A percentile compares a stretch with the other conserved stretches of the same genome.
phyloP scores from a whole-genome alignment of 805 yeast genomes.

The Lipomyces sp. region DNA sequence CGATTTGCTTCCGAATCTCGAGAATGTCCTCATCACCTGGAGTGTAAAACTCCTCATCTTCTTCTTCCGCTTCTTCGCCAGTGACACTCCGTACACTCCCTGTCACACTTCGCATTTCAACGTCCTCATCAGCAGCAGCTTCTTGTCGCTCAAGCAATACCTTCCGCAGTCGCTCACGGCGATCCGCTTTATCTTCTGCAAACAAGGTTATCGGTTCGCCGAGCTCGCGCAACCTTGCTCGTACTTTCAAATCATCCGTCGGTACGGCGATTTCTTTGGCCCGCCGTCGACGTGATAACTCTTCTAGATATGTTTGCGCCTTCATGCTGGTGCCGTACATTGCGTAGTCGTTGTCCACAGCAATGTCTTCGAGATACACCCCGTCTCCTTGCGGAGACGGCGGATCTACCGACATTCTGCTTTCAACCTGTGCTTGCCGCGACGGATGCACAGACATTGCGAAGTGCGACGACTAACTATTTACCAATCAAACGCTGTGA shows the following conservation, averaged over 20 bases:
- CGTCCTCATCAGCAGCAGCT: slow-evolving; percentile 36
- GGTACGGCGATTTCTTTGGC: slow-evolving; percentile 53
- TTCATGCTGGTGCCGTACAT: slow-evolving; percentile 23
- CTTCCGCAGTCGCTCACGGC: slow-evolving; percentile 64
- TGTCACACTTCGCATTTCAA: slow-evolving; percentile 32
- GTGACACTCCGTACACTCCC: slow-evolving; percentile 34
- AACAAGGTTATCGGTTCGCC: slow-evolving; percentile 61
- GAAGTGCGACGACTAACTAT: not conserved
- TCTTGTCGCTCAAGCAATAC: slow-evolving; percentile 46
- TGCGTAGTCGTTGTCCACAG: slow-evolving; percentile 25
- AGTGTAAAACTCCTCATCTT: slow-evolving; percentile 82
- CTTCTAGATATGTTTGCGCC: slow-evolving; percentile 33
- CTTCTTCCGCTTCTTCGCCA: slow-evolving; percentile 51
- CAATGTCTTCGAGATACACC: slow-evolving; percentile 30
- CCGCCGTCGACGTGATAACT: slow-evolving; percentile 25
- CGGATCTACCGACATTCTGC: slow-evolving; percentile 24
- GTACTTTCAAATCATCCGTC: slow-evolving; percentile 68
- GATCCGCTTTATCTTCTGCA: slow-evolving; percentile 64
- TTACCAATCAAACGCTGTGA: not conserved
- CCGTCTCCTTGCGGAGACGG: slow-evolving; percentile 26
- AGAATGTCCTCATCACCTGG: slow-evolving; percentile 68
- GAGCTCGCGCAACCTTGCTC: slow-evolving; percentile 52
- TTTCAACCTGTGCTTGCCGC: slow-evolving; percentile 23
- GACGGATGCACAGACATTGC: slow-evolving; percentile 31
- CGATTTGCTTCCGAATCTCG: slow-evolving; percentile 57